Base-by-base conservation (phyloP, 768 basidiomycete species). In the Boletus tomentosulus region DNA sequence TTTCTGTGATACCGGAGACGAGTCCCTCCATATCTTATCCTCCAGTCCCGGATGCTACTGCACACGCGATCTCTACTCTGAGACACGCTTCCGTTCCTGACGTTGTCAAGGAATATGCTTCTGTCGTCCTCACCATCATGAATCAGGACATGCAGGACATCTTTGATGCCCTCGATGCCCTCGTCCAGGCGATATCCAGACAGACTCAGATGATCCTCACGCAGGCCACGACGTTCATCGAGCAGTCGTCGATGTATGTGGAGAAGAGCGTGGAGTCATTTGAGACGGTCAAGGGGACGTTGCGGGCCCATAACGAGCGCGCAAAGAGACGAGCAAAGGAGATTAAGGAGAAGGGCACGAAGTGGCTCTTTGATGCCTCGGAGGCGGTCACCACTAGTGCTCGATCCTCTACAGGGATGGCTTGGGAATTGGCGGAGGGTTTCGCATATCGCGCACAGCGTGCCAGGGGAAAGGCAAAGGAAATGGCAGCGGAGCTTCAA, bases 91-190 rank as follows among this genome's bases (percentile, higher is more conserved):
- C 81, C 15, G 64, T 86, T 38, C 76, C 83, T 12, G 69, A 74
- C 38, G 66, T 76, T 13, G 62, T 83, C 41, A 82, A 81, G 37
- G 71, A 73, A 37, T 78, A 74, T 42, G 71, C 76, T 49, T 76
- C 76, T 44, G 74, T 74, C 12, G 64, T 78, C 24, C 62, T 75
- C 2, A 71, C 76, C 7, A 69, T 69, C n/a, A 67, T 84, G 22
- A 74, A 74, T 9, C 74, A 71, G 48, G 85, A 86, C 53, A 66
- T 84, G 48, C 72, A 76, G 22, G 84, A 85, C 57, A 71, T 86
- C 19, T 64, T 80, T 33, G 78, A 79, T 25, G 83, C 82, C 4
- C 72, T 87, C 30, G 85, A 87, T 57, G 80, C 76, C 1, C 74
- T 87, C 34, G 69, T 78, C 55, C 70, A 67, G 31, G 77, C 76